phyloP scores from a whole-genome alignment of 1,284 basidiomycete species.

The Microbotryum saponariae region DNA sequence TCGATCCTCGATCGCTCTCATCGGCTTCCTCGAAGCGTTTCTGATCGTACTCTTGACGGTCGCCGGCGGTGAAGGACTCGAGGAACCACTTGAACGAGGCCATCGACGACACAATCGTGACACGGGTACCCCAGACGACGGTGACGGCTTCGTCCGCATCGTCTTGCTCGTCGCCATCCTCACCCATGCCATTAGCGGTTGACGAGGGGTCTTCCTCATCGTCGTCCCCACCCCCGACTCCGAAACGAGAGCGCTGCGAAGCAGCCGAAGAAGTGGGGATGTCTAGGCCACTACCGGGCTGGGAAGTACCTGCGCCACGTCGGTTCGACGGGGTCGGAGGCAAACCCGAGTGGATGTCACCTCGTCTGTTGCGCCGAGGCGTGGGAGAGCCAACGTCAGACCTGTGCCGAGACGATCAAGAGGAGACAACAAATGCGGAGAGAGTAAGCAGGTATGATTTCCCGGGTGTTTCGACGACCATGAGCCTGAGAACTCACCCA shows the following conservation, averaged over 20 bases:
- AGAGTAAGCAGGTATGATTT: background rate
- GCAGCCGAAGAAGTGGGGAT: conserved; percentile 19
- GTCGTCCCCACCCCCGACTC: conserved; percentile 1
- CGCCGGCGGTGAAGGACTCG: conserved; percentile 87
- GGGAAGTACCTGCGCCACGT: background rate
- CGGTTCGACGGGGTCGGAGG: conserved; percentile 25
- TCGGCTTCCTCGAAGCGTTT: conserved; percentile 8
- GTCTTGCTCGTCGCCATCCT: conserved; percentile 20
- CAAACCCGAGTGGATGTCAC: conserved; percentile 38
- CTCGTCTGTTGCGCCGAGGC: conserved; percentile 31
- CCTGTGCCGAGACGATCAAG: background rate
- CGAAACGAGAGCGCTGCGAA: conserved; percentile 12
- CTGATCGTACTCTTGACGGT: conserved; percentile 67
- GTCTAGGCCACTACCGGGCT: conserved; percentile 2
- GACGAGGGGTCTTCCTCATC: conserved; percentile 18
- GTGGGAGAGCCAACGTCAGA: conserved; percentile 30
- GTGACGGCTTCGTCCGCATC: conserved; percentile 60
- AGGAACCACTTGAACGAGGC: conserved; percentile 81
- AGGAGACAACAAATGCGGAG: background rate
- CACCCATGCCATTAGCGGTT: conserved; percentile 12
- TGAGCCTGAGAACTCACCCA: conserved; percentile 7
- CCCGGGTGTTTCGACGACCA: background rate
- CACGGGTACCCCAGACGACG: conserved; percentile 94
- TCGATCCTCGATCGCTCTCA: conserved; percentile 19
- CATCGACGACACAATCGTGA: conserved; percentile 85